Base-by-base conservation (phyloP, 345 rosid species). In the Chamaenerion angustifolium region DNA sequence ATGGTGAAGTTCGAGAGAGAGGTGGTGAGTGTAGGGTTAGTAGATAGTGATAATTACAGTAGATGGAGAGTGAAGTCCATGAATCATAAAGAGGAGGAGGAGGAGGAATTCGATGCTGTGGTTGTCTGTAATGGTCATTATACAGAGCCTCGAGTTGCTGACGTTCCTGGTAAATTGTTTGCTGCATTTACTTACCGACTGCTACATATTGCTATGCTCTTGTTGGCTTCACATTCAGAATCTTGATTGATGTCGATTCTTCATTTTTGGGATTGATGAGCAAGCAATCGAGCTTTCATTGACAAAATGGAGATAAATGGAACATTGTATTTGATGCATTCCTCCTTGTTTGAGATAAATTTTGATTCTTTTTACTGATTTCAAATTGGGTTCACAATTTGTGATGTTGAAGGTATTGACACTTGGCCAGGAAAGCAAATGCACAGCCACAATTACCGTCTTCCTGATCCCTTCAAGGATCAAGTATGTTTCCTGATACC, bases 401-500 rank as follows among this genome's bases (percentile, higher is more conserved):
- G 23, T 8, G 40, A 46, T 11, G 45, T 45, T 65, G 10, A 59
- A 83, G 98, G 98, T 48, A 70, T 83, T 48, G 41, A 70, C 62
- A 61, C 61, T 25, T 90, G 98, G 98, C 96, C 92, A 3, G 96
- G 98, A 57, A 83, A 75, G 68, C 88, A 83, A 67, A 70, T 81
- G 64, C 85, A 90, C 68, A 83, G 98, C 56, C 96, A 86, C 74
- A 86, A 75, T 43, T 86, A 86, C 41, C 82, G 98, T 11, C 40
- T 57, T 48, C 89, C 92, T 0, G 79, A 76, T 48, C 81, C 79
- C 7, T 86, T 76, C 41, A 76, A 42, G 15, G 83, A 73, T 70
- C 81, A 69, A 70, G 98, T 81, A 72, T 16, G 76, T 67, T 10
- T 54, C 54, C 19, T 54, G 23, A 63, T 68, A 65, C 58, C 7